A percentile compares a stretch with the other conserved stretches of the same genome.
These are phyloP conservation scores for Kluyveromyces aestuarii DNA, from an alignment of 805 yeast genomes.

Conservation along the genomic window DNA sequence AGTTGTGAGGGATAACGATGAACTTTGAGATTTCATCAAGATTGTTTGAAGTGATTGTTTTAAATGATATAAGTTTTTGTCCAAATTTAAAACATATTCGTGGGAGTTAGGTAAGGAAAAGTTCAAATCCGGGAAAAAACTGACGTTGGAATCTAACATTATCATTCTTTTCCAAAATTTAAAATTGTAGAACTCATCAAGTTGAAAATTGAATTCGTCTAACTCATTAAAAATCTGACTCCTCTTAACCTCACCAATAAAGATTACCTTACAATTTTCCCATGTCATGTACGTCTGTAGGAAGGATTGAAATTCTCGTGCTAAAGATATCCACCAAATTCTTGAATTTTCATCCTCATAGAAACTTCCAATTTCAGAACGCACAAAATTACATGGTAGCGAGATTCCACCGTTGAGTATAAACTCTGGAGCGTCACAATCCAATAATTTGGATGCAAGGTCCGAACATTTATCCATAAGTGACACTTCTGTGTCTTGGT, in stretches of 20 bases:
- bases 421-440: constrained; percentile 28
- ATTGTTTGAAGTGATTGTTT: constrained; percentile 18
- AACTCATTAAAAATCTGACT: background rate
- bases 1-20: constrained; percentile 28
- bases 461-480: constrained; percentile 42
- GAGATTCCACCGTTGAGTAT: constrained; percentile 34
- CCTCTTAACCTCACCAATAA: constrained; percentile 24
- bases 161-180: constrained; percentile 22
- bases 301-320: constrained; percentile 30
- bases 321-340: constrained; percentile 36
- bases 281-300: constrained; percentile 22
- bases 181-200: constrained; percentile 40
- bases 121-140: background rate
- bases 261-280: constrained; percentile 28
- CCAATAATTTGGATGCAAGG: constrained; percentile 33
- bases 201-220: background rate
- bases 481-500: constrained; percentile 30
- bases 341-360: constrained; percentile 27
- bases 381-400: constrained; percentile 17
- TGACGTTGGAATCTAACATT: constrained; percentile 5
- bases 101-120: constrained; percentile 15
- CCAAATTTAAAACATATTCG: constrained; percentile 29
- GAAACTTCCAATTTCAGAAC: constrained; percentile 6
- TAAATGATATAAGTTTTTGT: constrained; percentile 21
- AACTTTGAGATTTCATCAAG: constrained; percentile 18